phyloP scores from a whole-genome alignment of 2,329 filamentous ascomycete species.

The Monascus ruber region DNA sequence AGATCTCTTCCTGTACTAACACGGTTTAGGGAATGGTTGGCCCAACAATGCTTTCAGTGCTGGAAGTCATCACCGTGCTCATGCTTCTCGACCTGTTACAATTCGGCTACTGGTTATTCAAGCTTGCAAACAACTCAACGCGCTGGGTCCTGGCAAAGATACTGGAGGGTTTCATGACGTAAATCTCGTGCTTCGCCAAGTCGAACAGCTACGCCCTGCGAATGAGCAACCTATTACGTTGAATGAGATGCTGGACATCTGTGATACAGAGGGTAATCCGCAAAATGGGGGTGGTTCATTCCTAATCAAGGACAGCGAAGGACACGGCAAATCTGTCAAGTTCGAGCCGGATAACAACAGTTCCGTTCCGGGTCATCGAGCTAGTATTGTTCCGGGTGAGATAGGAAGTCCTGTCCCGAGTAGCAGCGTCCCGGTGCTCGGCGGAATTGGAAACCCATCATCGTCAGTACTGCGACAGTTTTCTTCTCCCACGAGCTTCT shows the following conservation, averaged over 20 bases:
- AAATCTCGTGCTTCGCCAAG: constrained; percentile 49
- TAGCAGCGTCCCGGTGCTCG: constrained; percentile 27
- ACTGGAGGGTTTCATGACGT: constrained; percentile 60
- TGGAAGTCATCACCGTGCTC: constrained; percentile 35
- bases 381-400: constrained; percentile 47
- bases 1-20: constrained; percentile 7
- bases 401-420: constrained; percentile 56
- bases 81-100: constrained; percentile 54
- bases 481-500: constrained; percentile 27
- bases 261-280: constrained; percentile 77
- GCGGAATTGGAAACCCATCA: constrained; percentile 21
- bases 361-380: constrained; percentile 30
- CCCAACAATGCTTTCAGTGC: constrained; percentile 40
- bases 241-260: constrained; percentile 68
- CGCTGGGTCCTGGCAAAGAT: constrained; percentile 29
- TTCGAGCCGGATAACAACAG: constrained; percentile 43
- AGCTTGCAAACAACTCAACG: constrained; percentile 57
- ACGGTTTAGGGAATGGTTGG: constrained; percentile 32
- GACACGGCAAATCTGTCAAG: constrained; percentile 29
- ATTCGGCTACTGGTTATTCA: constrained; percentile 65
- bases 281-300: constrained; percentile 89
- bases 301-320: constrained; percentile 48
- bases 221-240: constrained; percentile 45
- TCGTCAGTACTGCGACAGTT: constrained; percentile 22
- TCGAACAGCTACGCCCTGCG: constrained; percentile 52